phyloP scores from a whole-genome alignment of 495 filamentous ascomycete genomes.

The Pyrenula aspistea region DNA sequence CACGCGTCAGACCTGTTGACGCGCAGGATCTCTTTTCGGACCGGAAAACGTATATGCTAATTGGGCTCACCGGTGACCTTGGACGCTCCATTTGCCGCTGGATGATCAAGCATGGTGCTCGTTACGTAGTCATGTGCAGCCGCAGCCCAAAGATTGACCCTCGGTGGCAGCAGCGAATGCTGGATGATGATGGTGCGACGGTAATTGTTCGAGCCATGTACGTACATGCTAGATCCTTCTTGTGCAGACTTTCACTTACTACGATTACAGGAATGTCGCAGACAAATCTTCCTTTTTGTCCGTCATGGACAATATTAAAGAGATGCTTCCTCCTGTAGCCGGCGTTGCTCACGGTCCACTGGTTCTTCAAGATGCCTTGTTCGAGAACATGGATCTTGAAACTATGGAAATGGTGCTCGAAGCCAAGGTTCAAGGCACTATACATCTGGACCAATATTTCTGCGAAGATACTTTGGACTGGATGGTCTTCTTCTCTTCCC shows the following conservation, averaged over 20 bases:
- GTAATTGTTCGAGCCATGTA: conserved; percentile 4
- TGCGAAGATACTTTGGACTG: conserved; percentile 36
- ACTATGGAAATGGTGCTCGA: not conserved
- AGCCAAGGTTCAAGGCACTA: conserved; percentile 17
- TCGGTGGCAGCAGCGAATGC: conserved; percentile 19
- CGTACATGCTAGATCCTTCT: not conserved
- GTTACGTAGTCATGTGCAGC: conserved; percentile 1
- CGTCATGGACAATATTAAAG: not conserved
- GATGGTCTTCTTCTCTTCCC: conserved; percentile 47
- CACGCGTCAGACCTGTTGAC: conserved; percentile 6
- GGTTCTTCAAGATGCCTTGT: conserved; percentile 11
- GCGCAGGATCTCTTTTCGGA: not conserved
- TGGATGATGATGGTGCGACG: conserved; percentile 1
- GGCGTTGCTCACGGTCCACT: conserved; percentile 10
- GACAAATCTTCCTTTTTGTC: not conserved
- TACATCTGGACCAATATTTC: conserved; percentile 17
- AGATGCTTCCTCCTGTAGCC: not conserved
- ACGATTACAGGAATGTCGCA: not conserved
- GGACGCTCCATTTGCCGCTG: conserved; percentile 15
- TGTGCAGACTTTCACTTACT: not conserved
- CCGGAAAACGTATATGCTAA: conserved; percentile 14
- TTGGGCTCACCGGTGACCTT: conserved; percentile 14
- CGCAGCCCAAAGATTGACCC: conserved; percentile 26
- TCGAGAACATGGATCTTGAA: conserved; percentile 5
- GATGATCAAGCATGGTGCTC: conserved; percentile 12